Evolutionary conservation across 148 eudicot genomes (phyloP).

Genomic region (Spergularia bocconei): DNA sequence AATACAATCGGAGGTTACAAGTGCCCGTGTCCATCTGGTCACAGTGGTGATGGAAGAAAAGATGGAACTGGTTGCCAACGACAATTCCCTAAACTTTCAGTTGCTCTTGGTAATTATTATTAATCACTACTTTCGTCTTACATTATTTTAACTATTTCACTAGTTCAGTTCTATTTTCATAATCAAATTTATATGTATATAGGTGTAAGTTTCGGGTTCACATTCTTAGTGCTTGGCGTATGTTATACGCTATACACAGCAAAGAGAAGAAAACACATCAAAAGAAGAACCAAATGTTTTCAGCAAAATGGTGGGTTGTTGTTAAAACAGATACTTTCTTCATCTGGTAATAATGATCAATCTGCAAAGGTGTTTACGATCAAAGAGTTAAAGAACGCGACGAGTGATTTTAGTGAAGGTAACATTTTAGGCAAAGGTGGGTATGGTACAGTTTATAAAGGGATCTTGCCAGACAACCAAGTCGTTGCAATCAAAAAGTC

Average conservation of each 20-base stretch:
- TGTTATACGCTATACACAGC: too few species aligned
- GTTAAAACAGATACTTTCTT: constrained; percentile 9
- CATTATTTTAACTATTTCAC: too few species aligned
- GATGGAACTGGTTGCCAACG: too few species aligned
- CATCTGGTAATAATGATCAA: neutral
- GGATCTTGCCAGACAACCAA: constrained; percentile 7
- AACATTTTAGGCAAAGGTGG: constrained; percentile 20
- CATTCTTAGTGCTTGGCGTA: too few species aligned
- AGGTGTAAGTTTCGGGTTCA: too few species aligned
- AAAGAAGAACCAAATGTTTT: neutral
- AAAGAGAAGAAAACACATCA: too few species aligned
- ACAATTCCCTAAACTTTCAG: too few species aligned
- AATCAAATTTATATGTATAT: too few species aligned
- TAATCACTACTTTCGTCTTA: too few species aligned
- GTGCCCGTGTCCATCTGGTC: constrained; percentile 27
- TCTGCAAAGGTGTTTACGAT: constrained; percentile 9
- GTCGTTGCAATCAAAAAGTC: constrained; percentile 21
- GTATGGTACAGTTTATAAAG: constrained; percentile 22
- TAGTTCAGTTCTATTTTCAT: too few species aligned
- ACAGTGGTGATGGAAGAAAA: constrained; percentile 24
- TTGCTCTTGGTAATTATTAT: too few species aligned
- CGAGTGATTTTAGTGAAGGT: constrained; percentile 15
- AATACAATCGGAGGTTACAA: constrained; percentile 22
- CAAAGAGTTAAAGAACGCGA: constrained; percentile 17
- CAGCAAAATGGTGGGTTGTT: constrained; percentile 20